phyloP scores from a whole-genome alignment of 257 asterid genomes.

The Jacaranda mimosifolia region DNA sequence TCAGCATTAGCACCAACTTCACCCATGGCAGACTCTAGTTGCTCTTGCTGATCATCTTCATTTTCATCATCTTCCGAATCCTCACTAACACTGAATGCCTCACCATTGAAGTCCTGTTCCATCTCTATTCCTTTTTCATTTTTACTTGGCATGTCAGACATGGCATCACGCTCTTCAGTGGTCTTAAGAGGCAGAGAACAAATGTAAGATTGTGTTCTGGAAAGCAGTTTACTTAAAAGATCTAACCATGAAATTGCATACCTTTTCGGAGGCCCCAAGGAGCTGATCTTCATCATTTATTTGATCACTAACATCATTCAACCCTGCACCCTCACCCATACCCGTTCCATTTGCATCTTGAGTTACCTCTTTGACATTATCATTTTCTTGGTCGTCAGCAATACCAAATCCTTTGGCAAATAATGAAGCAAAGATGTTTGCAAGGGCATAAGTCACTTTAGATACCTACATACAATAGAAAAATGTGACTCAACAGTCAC shows the following conservation, averaged over 20 bases:
- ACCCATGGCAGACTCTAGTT: constrained; percentile 86
- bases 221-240: constrained; percentile 18
- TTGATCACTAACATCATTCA: constrained; percentile 89
- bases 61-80: constrained; percentile 74
- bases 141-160: constrained; percentile 64
- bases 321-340: constrained; percentile 92
- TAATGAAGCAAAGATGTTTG: constrained; percentile 69
- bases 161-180: constrained; percentile 58
- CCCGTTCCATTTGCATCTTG: constrained; percentile 91
- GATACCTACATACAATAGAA: constrained; percentile 62
- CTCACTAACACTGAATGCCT: constrained; percentile 74
- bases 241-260: constrained; percentile 38
- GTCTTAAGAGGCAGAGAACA: constrained; percentile 54
- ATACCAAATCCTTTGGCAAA: constrained; percentile 83
- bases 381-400: constrained; percentile 64
- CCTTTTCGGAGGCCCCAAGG: constrained; percentile 74
- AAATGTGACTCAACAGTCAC: constrained; percentile 18
- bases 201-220: background rate
- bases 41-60: constrained; percentile 65
- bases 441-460: constrained; percentile 70
- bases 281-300: constrained; percentile 94
- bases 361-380: constrained; percentile 51
- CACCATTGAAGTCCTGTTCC: constrained; percentile 86
- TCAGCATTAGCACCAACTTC: constrained; percentile 73
- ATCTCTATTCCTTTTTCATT: constrained; percentile 90